These are phyloP conservation scores for Wickerhamiella nectarea DNA, from an alignment of 805 yeast species.

Conservation along the genomic window DNA sequence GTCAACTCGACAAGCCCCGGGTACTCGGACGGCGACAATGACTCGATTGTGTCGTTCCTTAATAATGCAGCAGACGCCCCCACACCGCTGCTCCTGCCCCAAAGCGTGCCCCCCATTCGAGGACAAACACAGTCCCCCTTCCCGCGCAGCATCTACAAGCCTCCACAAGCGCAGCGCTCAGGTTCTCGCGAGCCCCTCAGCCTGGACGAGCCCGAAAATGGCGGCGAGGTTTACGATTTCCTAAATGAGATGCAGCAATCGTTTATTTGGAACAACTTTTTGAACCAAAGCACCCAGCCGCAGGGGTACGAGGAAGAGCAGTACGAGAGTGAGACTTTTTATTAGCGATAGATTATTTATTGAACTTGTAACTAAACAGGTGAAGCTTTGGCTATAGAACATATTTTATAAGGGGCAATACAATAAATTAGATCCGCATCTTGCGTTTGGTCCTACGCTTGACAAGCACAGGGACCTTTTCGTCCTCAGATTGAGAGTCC, in stretches of 20 bases:
- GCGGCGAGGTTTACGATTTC: conserved; percentile 11
- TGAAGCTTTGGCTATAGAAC: no score
- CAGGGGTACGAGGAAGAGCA: not conserved
- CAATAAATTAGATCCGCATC: conserved; percentile 17
- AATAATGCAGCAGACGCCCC: conserved; percentile 1
- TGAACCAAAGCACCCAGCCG: conserved; percentile 6
- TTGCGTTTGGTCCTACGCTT: conserved; percentile 49
- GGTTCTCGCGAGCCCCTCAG: not conserved
- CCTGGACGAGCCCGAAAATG: not conserved
- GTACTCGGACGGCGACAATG: conserved; percentile 3
- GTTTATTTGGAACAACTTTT: conserved; percentile 14
- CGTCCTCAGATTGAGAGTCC: conserved; percentile 32
- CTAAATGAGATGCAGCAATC: conserved; percentile 14
- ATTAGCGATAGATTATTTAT: not conserved
- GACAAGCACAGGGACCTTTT: conserved; percentile 39
- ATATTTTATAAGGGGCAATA: no score
- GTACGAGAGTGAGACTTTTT: not conserved
- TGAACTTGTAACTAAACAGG: not conserved
- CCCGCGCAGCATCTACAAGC: not conserved
- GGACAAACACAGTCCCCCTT: not conserved
- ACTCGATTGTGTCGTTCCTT: conserved; percentile 5
- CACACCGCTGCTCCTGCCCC: not conserved
- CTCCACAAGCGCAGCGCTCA: no score
- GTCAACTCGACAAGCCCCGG: not conserved
- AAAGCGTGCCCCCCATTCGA: not conserved